Base-by-base conservation (phyloP, 2,329 filamentous ascomycete species). In the Fusarium albosuccineum region DNA sequence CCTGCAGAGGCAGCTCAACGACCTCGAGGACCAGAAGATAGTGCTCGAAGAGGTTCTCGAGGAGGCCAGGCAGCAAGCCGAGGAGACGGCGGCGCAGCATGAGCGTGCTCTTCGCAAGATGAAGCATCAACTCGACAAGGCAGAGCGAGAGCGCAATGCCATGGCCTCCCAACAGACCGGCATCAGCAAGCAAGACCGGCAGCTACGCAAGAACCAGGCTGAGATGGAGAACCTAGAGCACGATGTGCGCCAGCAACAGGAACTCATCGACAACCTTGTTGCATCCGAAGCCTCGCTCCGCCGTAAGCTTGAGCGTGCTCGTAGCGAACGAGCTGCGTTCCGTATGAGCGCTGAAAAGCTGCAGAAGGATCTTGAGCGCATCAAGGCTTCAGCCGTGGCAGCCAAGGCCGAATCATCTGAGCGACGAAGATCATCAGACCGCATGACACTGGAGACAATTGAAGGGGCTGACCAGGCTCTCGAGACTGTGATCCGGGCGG, bases 171-270 rank as follows among this genome's bases (percentile, higher is more conserved):
- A 76, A 45, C 74, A 77, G 44, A 71, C 73, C 16, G 82, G 85
- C 34, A 80, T 81, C 10, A 79, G 80, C 48, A 85, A 85, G 57
- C 87, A 89, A 72, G 84, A 87, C 42, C 82, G 84, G 40, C 87
- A 90, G 60, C 79, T 92, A 27, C 88, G 87, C 63, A 85, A 87
- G 71, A 86, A 86, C 17, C 89, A 91, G 76, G 82, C 88, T 11
- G 87, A 91, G 72, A 82, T 86, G 41, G 88, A 92, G 75, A 86
- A 89, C 34, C 83, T 96, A n/a, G 89, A 92, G 69, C 84, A 92
- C 60, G 89, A 92, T 73, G 84, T 96, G 29, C 83, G 86, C 6
- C 88, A 92, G 73, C 89, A 91, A 64, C 89, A 93, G 57, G 83
- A 87, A 57, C 85, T 88, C 13, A 86, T 94, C 49, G 86, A 87